Evolutionary conservation across 164 flowering plant genomes (phyloP), one percentile per base, ranked within the genome.

Genomic region (Magnolia sinica): DNA sequence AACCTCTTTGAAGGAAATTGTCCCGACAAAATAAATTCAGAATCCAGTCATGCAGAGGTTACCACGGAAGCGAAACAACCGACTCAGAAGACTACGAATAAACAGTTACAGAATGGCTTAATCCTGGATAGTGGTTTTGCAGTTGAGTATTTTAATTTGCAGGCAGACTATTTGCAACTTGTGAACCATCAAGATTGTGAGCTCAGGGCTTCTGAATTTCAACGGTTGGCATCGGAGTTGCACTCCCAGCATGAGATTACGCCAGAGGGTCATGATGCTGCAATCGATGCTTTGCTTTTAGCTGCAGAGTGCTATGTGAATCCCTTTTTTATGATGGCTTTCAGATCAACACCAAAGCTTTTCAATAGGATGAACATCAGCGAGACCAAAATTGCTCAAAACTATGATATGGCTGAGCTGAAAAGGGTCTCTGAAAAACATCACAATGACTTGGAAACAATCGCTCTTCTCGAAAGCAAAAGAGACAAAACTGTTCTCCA

Each of bases 251-350:
- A 73, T 73, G 87, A 86, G 64, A 72, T 85, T 79, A 83, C 90
- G 58, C 79, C 71, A 73, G 93, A 91, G 85, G 84, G 89, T 76
- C 97, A 94, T 83, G 89, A 89, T 86, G 93, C 93, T 77, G 90
- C 96, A 70, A 81, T 94, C 52, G 98, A 94, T 87, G 90, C 98
- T 71, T 85, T 94, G 80, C 96, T 94, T 74, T 84, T 92, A 84
- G 94, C 97, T 45, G 97, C 98, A 52, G 98, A 94, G 81, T 94
- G 98, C 83, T 88, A 90, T 81, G 84, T 92, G 27, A 91, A 91
- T 83, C 98, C 97, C 20, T 91, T 85, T 83, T 91, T 92, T 79
- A 77, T 89, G 89, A 81, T 74, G 75, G 85, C 93, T 63, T 85
- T 81, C 73, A 83, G 82, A 75, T 76, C 72, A 77, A 72, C 76